Evolutionary conservation across 768 basidiomycete species (phyloP).

Genomic region (Postia placenta): DNA sequence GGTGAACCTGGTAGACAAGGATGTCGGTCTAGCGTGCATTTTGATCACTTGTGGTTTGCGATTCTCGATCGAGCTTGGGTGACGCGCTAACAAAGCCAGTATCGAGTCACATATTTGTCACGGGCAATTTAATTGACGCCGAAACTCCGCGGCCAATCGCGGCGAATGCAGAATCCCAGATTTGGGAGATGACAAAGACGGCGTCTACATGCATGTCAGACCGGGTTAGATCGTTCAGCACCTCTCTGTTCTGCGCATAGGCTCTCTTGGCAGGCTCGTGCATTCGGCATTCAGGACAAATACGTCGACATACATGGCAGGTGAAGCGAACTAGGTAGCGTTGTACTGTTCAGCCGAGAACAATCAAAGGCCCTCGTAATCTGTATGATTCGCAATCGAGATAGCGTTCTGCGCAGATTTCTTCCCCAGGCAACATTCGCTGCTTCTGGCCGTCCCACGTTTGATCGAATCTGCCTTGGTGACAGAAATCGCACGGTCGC

Average conservation of each 20-base stretch:
- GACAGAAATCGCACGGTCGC: background rate
- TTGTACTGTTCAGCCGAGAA: background rate
- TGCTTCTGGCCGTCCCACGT: slow-evolving; percentile 2
- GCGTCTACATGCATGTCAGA: background rate
- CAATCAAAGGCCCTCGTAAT: background rate
- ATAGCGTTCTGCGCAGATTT: slow-evolving; percentile 13
- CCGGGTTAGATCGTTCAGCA: background rate
- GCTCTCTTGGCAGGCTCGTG: too few relatives aligned
- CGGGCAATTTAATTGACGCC: background rate
- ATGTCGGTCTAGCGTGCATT: slow-evolving; percentile 10
- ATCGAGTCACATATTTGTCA: too few relatives aligned
- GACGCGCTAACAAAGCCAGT: too few relatives aligned
- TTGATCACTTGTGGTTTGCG: background rate
- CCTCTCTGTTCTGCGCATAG: background rate
- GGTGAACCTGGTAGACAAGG: slow-evolving; percentile 7
- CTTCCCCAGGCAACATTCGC: background rate
- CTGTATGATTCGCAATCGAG: slow-evolving; percentile 8
- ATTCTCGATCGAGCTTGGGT: background rate
- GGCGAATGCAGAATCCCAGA: background rate
- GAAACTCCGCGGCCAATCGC: background rate
- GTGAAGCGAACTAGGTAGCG: too few relatives aligned
- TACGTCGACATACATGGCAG: too few relatives aligned
- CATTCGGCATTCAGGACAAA: too few relatives aligned
- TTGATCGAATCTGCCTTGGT: slow-evolving; percentile 3
- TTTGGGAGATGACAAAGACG: background rate